Conservation (phyloP, 352 stramenopile genomes). For the Phytophthora lateralis region DNA sequence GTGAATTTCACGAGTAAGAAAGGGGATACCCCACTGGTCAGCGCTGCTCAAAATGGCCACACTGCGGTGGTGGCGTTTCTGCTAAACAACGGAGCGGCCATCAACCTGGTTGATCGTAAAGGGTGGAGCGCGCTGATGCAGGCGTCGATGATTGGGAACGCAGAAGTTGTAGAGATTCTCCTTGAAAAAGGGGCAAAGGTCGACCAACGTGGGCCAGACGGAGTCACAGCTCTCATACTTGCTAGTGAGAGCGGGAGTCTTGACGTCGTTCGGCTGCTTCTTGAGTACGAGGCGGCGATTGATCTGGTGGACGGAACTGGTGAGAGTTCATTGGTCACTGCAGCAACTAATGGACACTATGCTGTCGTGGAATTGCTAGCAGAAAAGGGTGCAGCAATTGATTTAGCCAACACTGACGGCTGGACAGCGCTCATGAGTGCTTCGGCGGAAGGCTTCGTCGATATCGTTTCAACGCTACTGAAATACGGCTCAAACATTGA, state of each 20-base stretch:
- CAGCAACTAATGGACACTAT: neutral
- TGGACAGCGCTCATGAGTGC: constrained; percentile 2
- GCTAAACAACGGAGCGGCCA: neutral
- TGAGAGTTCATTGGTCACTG: neutral
- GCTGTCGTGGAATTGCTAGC: constrained; percentile 4
- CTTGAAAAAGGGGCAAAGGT: neutral
- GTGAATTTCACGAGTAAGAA: constrained; percentile 1
- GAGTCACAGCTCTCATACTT: neutral
- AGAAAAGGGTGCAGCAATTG: neutral
- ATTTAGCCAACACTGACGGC: neutral
- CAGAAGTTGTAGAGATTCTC: neutral
- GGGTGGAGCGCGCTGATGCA: neutral
- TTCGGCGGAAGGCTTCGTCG: neutral
- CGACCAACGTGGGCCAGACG: neutral
- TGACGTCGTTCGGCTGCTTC: neutral
- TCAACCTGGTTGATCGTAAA: neutral
- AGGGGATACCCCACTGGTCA: constrained; percentile 12
- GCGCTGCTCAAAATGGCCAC: constrained; percentile 3
- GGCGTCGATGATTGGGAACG: neutral
- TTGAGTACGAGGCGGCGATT: neutral
- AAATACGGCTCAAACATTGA: too few species aligned
- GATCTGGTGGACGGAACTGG: neutral
- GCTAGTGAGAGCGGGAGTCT: neutral
- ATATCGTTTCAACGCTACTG: neutral
- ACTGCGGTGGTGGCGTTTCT: neutral